Evolutionary conservation across 495 filamentous ascomycete genomes (phyloP).

Genomic region (Aspergillus conjunctus): DNA sequence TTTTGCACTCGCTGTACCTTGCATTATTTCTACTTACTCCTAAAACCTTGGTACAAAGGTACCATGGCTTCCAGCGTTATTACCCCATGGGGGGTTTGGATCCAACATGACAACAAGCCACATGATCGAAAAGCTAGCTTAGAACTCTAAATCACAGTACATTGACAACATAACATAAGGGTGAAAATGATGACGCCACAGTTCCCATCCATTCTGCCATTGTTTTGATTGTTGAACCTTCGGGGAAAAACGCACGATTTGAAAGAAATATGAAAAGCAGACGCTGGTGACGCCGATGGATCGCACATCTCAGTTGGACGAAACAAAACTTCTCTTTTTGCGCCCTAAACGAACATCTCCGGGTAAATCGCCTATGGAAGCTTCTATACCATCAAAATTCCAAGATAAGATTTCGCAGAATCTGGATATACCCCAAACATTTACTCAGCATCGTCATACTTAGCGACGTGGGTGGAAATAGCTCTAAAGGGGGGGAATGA

Average conservation of each 20-base stretch:
- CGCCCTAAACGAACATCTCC: slow-evolving; percentile 22
- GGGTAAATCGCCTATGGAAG: slow-evolving; percentile 30
- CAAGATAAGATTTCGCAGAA: slow-evolving; percentile 18
- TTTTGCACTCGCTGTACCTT: not conserved
- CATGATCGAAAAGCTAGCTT: slow-evolving; percentile 13
- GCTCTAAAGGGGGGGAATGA: slow-evolving; percentile 49
- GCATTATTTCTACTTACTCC: not conserved
- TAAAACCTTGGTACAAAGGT: not conserved
- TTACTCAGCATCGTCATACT: slow-evolving; percentile 57
- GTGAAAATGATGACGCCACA: slow-evolving; percentile 18
- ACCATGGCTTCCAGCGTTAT: not conserved
- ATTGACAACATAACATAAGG: slow-evolving; percentile 7
- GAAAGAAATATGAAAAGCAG: slow-evolving; percentile 12
- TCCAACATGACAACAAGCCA: slow-evolving; percentile 4
- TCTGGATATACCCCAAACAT: slow-evolving; percentile 20
- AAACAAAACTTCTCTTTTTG: slow-evolving; percentile 22
- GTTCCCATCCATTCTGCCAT: slow-evolving; percentile 8
- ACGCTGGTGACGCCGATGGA: slow-evolving; percentile 14
- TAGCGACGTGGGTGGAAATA: slow-evolving; percentile 68
- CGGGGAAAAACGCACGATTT: not conserved
- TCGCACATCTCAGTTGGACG: slow-evolving; percentile 6
- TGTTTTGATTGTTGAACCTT: slow-evolving; percentile 7
- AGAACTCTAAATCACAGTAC: slow-evolving; percentile 12
- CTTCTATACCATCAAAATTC: slow-evolving; percentile 28
- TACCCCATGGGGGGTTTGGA: slow-evolving; percentile 1